These are phyloP conservation scores for Pyronema omphalodes DNA, from an alignment of 495 filamentous ascomycete genomes.

Conservation along the genomic window DNA sequence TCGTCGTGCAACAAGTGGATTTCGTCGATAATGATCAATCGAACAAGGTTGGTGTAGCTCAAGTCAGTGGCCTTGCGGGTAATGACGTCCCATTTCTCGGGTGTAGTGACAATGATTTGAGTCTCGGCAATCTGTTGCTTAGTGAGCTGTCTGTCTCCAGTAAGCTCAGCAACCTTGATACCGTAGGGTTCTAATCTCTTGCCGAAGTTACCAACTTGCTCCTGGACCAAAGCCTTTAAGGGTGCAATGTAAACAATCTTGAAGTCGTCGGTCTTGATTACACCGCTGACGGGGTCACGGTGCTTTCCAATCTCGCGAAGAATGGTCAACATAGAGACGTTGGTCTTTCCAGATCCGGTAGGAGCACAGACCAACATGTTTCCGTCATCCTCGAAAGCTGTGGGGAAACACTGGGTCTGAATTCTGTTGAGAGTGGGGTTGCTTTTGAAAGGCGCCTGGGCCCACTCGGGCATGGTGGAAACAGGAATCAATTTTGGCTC, in stretches of 20 bases:
- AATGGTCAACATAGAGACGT: constrained; percentile 94
- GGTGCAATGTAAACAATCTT: constrained; percentile 94
- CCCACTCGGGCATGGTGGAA: constrained; percentile 81
- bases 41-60: constrained; percentile 90
- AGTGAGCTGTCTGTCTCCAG: constrained; percentile 92
- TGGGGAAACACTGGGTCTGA: constrained; percentile 78
- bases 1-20: constrained; percentile 97
- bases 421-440: constrained; percentile 78
- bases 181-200: constrained; percentile 78
- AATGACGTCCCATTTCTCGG: constrained; percentile 98
- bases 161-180: constrained; percentile 80
- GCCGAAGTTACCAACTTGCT: constrained; percentile 94
- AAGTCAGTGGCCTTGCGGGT: constrained; percentile 94
- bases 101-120: constrained; percentile 95
- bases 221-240: constrained; percentile 85
- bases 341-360: constrained; percentile 95
- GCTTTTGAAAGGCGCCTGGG: constrained; percentile 53
- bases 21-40: constrained; percentile 90
- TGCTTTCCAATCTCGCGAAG: constrained; percentile 94
- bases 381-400: constrained; percentile 83
- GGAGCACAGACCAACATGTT: constrained; percentile 97
- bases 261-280: constrained; percentile 87
- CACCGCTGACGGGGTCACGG: constrained; percentile 64
- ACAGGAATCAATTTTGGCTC: constrained; percentile 64
- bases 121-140: constrained; percentile 97